These are phyloP conservation scores for Aleurites moluccanus DNA, from an alignment of 441 rosid species.

Conservation along the genomic window DNA sequence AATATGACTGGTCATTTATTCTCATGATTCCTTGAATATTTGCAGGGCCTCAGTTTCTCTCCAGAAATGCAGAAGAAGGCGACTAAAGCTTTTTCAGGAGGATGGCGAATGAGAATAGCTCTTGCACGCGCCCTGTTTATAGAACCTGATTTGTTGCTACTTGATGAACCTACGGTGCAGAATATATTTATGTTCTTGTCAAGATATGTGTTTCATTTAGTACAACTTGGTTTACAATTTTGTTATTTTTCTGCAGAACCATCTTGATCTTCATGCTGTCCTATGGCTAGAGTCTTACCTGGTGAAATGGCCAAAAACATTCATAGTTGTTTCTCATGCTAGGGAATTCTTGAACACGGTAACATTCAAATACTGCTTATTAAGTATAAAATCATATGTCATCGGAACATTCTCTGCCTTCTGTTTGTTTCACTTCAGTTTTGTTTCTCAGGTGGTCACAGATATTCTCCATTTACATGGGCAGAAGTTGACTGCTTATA, in stretches of 20 bases:
- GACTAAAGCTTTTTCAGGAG: constrained; percentile 92
- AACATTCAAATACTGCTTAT: constrained; percentile 26
- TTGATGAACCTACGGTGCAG: constrained; percentile 94
- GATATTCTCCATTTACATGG: constrained; percentile 90
- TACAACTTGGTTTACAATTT: constrained; percentile 6
- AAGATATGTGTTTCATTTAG: constrained; percentile 13
- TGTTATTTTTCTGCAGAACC: constrained; percentile 62
- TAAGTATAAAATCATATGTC: background rate
- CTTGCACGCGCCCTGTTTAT: constrained; percentile 92
- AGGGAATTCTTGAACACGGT: constrained; percentile 96
- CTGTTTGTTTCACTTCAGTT: constrained; percentile 2
- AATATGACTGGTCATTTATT: background rate
- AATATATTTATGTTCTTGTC: constrained; percentile 22
- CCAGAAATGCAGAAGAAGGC: constrained; percentile 85
- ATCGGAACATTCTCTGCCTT: background rate
- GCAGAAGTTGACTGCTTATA: constrained; percentile 76
- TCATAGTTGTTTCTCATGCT: constrained; percentile 97
- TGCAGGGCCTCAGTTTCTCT: constrained; percentile 96
- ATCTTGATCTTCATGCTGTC: constrained; percentile 99
- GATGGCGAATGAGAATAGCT: constrained; percentile 99
- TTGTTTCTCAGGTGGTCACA: constrained; percentile 77
- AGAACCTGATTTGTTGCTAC: constrained; percentile 93
- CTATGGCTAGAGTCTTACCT: constrained; percentile 93
- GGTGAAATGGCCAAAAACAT: constrained; percentile 95
- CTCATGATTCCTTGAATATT: constrained; percentile 19